These are phyloP conservation scores for Blumeriella jaapii DNA, from an alignment of 2,329 filamentous ascomycete species.

Conservation along the genomic window DNA sequence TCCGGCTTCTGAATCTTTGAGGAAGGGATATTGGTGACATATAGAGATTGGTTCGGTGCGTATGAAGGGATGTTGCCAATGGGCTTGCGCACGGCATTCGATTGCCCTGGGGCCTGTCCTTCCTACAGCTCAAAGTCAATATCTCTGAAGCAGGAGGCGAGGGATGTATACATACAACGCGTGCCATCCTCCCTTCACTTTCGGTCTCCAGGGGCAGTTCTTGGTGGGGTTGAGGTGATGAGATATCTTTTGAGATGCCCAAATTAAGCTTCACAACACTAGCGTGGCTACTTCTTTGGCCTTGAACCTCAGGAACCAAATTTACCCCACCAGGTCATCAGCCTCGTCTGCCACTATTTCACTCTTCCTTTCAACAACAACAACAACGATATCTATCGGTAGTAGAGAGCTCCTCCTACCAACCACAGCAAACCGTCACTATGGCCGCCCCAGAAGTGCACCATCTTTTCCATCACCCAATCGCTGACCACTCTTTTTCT, in stretches of 20 bases:
- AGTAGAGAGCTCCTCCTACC: conserved; percentile 99
- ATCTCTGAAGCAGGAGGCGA: not conserved
- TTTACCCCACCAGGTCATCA: conserved; percentile 1
- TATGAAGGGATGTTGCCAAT: conserved; percentile 39
- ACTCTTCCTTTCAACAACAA: not conserved
- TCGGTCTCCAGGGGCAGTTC: not conserved
- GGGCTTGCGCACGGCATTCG: conserved; percentile 20
- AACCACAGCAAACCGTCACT: conserved; percentile 30
- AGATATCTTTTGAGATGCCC: conserved; percentile 1
- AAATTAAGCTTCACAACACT: conserved; percentile 2
- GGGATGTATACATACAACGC: conserved; percentile 6
- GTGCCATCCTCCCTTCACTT: conserved; percentile 12
- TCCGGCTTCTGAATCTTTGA: conserved; percentile 86
- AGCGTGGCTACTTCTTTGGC: conserved; percentile 1
- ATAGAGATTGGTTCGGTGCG: conserved; percentile 74
- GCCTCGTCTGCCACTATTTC: no score
- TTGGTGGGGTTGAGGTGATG: conserved; percentile 4
- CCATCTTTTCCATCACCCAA: conserved; percentile 92
- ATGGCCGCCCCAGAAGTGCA: conserved; percentile 89
- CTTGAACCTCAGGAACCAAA: no score
- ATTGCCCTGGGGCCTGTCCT: conserved; percentile 24
- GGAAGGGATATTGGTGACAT: conserved; percentile 74
- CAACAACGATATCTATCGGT: conserved; percentile 38
- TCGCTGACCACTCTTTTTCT: conserved; percentile 97
- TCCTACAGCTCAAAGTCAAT: conserved; percentile 20